Percentiles rank a stretch among this genome's conserved stretches.
Conservation (phyloP, 148 eudicot species). For the Fagopyrum tataricum region DNA sequence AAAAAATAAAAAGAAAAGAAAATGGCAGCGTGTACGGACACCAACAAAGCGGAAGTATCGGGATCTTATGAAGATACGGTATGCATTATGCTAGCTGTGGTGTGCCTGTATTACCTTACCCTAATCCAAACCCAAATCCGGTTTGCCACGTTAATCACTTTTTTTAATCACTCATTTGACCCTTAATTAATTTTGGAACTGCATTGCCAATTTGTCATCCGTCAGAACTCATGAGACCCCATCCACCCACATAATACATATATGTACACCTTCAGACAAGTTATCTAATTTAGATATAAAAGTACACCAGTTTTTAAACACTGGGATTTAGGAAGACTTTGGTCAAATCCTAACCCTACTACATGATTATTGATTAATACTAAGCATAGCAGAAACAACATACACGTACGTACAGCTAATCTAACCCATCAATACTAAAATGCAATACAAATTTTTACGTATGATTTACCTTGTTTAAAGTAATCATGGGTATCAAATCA, state of each 20-base stretch:
- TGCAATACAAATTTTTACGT: too few relatives aligned
- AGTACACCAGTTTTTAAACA: too few relatives aligned
- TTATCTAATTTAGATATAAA: not conserved
- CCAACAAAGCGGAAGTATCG: constrained; percentile 4
- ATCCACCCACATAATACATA: too few relatives aligned
- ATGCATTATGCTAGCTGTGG: constrained; percentile 1
- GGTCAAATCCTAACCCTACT: too few relatives aligned
- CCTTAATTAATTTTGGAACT: not conserved
- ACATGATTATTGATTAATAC: too few relatives aligned
- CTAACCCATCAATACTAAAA: too few relatives aligned
- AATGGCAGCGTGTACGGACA: not conserved
- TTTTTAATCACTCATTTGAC: not conserved
- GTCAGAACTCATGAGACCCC: not conserved
- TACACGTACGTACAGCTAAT: too few relatives aligned
- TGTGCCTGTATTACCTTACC: not conserved
- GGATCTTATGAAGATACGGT: not conserved
- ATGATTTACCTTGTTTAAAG: too few relatives aligned
- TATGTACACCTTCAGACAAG: too few relatives aligned
- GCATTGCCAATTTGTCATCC: not conserved
- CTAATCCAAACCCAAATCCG: constrained; percentile 1
- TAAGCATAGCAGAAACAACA: too few relatives aligned
- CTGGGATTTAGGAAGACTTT: too few relatives aligned
- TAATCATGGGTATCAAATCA: too few relatives aligned
- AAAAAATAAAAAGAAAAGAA: not conserved
- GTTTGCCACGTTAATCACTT: not conserved